Conservation (phyloP, 805 yeast species). For the Candida sithepensis region DNA sequence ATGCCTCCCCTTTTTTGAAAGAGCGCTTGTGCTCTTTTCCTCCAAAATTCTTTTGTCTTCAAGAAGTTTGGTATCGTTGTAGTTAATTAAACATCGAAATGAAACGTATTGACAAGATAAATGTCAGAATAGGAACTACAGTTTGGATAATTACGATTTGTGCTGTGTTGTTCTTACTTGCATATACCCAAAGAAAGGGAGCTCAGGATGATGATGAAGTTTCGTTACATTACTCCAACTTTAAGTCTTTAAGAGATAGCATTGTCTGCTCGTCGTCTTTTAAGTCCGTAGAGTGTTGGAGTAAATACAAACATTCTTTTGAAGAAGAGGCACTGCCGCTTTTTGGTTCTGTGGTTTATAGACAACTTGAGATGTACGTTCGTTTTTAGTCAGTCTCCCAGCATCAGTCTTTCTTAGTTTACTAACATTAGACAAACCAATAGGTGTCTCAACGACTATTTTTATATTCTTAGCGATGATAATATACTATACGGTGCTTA, state of each 20-base stretch:
- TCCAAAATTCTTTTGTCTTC: neutral
- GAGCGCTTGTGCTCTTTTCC: neutral
- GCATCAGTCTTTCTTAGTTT: no score
- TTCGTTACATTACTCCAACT: neutral
- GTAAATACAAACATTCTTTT: neutral
- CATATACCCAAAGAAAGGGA: no score
- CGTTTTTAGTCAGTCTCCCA: no score
- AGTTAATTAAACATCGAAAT: no score
- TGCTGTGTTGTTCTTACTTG: no score
- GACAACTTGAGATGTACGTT: conserved; percentile 12
- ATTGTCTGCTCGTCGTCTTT: neutral
- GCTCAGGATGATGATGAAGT: neutral
- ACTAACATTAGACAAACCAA: neutral
- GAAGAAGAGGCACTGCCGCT: neutral
- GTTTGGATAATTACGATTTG: no score
- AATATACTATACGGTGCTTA: conserved; percentile 11
- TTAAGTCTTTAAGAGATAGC: neutral
- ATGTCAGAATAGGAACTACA: no score
- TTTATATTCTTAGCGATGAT: conserved; percentile 1
- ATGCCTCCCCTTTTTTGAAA: neutral
- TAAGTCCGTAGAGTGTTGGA: neutral
- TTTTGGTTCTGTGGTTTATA: conserved; percentile 11
- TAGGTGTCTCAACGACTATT: conserved; percentile 14
- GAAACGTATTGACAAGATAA: no score
- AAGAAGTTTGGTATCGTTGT: no score